These are phyloP conservation scores for Lactarius trivialis DNA, from an alignment of 768 basidiomycete species.

Conservation along the genomic window DNA sequence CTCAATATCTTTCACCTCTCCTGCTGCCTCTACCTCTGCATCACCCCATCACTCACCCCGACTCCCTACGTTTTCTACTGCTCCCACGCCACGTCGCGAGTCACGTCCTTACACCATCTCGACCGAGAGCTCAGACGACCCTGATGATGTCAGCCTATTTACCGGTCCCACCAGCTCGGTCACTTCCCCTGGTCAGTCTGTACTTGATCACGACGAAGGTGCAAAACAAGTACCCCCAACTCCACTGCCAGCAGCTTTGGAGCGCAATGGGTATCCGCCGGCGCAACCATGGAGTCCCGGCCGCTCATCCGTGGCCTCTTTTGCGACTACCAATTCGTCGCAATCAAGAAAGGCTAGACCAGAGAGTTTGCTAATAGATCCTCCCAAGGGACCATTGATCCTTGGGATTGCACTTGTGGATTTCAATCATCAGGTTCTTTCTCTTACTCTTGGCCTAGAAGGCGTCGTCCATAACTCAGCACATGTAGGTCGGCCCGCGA, in stretches of 20 bases:
- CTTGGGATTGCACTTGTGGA: conserved; percentile 90
- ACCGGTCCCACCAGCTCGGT: conserved; percentile 13
- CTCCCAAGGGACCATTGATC: conserved; percentile 55
- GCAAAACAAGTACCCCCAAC: conserved; percentile 13
- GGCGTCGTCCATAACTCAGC: conserved; percentile 10
- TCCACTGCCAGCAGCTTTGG: conserved; percentile 1
- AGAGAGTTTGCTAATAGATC: conserved; percentile 66
- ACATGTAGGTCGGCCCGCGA: conserved; percentile 74
- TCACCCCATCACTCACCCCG: conserved; percentile 43
- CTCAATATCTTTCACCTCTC: conserved; percentile 63
- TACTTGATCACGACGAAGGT: not conserved
- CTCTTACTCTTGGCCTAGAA: not conserved
- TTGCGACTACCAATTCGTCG: conserved; percentile 48
- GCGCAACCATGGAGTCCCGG: conserved; percentile 43
- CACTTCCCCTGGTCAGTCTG: conserved; percentile 6
- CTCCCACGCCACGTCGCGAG: conserved; percentile 31
- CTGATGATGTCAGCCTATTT: conserved; percentile 12
- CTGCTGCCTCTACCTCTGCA: conserved; percentile 52
- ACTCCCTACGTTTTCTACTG: conserved; percentile 15
- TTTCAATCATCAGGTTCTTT: conserved; percentile 83
- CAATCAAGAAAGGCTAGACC: conserved; percentile 63
- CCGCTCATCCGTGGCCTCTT: conserved; percentile 48
- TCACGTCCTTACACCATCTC: conserved; percentile 39
- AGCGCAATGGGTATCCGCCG: conserved; percentile 52
- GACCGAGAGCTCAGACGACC: conserved; percentile 17